Conservation (phyloP, 495 filamentous ascomycete species). For the Penicillium soppii region DNA sequence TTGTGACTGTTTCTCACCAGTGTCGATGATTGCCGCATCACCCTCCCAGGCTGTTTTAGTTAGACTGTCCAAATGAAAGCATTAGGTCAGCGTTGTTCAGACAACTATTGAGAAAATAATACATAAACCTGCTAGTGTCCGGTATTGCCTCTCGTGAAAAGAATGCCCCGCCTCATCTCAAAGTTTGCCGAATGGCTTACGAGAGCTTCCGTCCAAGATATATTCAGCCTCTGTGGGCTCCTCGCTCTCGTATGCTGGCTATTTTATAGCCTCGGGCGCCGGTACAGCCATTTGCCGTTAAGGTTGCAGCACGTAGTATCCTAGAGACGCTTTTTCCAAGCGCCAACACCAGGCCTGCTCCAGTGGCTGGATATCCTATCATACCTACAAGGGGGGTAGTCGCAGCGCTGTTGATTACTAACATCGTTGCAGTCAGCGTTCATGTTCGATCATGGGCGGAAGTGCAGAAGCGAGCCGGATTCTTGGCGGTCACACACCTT, state of each 20-base stretch:
- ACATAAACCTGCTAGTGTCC: background rate
- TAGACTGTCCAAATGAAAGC: background rate
- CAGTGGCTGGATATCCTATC: constrained; percentile 4
- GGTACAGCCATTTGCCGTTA: background rate
- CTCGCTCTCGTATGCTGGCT: background rate
- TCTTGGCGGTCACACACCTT: constrained; percentile 4
- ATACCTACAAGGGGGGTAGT: constrained; percentile 1
- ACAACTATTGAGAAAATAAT: background rate
- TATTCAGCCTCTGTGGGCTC: background rate
- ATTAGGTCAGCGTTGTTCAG: background rate
- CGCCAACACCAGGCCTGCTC: background rate
- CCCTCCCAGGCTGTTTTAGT: background rate
- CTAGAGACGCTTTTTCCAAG: background rate
- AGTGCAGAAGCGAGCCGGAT: constrained; percentile 5
- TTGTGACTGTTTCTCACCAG: background rate
- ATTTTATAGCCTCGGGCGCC: background rate
- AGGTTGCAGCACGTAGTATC: background rate
- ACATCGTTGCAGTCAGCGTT: background rate
- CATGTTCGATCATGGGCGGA: background rate
- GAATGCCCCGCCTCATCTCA: background rate
- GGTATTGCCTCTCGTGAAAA: background rate
- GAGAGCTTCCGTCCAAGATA: background rate
- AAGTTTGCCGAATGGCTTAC: background rate
- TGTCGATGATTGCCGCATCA: background rate
- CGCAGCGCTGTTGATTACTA: background rate